A percentile compares a stretch with the other conserved stretches of the same genome.
These are phyloP conservation scores for Diplodia sapinea DNA, from an alignment of 2,329 filamentous ascomycete species.

Conservation along the genomic window DNA sequence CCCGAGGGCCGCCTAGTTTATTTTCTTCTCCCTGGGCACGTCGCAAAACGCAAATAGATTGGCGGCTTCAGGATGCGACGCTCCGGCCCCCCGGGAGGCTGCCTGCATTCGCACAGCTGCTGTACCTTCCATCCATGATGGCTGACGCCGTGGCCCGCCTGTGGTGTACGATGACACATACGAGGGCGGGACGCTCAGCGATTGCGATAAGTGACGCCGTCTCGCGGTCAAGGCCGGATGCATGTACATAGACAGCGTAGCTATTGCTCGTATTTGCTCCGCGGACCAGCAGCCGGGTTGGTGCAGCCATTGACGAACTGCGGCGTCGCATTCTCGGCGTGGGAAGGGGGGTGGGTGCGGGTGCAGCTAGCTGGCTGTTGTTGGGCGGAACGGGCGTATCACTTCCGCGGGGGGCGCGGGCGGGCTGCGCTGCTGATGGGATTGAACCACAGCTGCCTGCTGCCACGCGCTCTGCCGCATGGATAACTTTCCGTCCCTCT, in stretches of 20 bases:
- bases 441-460: slow-evolving; percentile 3
- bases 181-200: slow-evolving; percentile 1
- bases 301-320: not conserved
- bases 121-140: not conserved
- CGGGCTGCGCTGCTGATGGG: not conserved
- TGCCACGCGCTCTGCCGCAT: slow-evolving; percentile 18
- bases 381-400: slow-evolving; percentile 24
- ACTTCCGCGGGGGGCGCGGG: not conserved
- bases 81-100: slow-evolving; percentile 3
- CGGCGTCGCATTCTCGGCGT: not conserved
- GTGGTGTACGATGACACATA: slow-evolving; percentile 5
- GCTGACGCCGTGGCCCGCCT: not conserved
- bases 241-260: not conserved
- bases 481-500: slow-evolving; percentile 2
- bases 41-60: slow-evolving; percentile 19
- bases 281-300: not conserved
- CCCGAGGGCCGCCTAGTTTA: not conserved
- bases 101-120: not conserved
- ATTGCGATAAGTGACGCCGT: slow-evolving; percentile 1
- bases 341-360: too few relatives aligned
- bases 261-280: not conserved
- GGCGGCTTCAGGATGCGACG: not conserved
- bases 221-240: not conserved
- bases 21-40: not conserved
- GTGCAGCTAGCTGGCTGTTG: not conserved